A percentile compares a stretch with the other conserved stretches of the same genome.
phyloP scores from a whole-genome alignment of 208 protist species.

The Trypanosoma theileri region DNA sequence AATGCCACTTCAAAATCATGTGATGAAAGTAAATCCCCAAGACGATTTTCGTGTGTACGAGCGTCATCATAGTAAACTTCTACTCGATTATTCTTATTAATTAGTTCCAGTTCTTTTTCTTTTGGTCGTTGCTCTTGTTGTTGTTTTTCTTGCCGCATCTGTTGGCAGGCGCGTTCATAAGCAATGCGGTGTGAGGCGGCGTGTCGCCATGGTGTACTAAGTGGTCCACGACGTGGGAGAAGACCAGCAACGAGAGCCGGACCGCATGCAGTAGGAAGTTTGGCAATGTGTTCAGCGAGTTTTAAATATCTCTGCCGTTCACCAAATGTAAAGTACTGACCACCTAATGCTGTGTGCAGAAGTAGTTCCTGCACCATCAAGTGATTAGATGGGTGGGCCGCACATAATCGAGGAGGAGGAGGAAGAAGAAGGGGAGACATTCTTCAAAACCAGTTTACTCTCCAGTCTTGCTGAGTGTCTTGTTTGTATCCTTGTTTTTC shows the following conservation, averaged over 20 bases:
- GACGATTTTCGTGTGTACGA: conserved; percentile 33
- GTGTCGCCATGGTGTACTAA: background rate
- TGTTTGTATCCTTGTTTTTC: no score
- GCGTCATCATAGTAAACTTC: conserved; percentile 61
- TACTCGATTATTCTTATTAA: background rate
- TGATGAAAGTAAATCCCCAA: conserved; percentile 38
- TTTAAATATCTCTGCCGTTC: conserved; percentile 6
- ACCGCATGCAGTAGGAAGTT: conserved; percentile 11
- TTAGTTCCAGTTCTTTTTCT: background rate
- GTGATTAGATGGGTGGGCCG: conserved; percentile 59
- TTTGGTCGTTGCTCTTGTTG: background rate
- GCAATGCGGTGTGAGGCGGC: conserved; percentile 10
- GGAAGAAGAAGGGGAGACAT: conserved; percentile 10
- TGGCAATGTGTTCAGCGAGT: conserved; percentile 22
- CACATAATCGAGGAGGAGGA: conserved; percentile 43
- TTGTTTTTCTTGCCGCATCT: background rate
- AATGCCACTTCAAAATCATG: conserved; percentile 50
- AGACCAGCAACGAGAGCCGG: background rate
- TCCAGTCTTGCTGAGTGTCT: no score
- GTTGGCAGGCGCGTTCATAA: conserved; percentile 12
- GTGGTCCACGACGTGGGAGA: background rate
- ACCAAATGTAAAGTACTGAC: conserved; percentile 3
- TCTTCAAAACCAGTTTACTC: no score
- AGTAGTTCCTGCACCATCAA: conserved; percentile 67
- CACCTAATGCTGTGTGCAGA: conserved; percentile 39